Evolutionary conservation across 176 grass and related monocot genomes (phyloP).

Genomic region (Raddia guianensis): DNA sequence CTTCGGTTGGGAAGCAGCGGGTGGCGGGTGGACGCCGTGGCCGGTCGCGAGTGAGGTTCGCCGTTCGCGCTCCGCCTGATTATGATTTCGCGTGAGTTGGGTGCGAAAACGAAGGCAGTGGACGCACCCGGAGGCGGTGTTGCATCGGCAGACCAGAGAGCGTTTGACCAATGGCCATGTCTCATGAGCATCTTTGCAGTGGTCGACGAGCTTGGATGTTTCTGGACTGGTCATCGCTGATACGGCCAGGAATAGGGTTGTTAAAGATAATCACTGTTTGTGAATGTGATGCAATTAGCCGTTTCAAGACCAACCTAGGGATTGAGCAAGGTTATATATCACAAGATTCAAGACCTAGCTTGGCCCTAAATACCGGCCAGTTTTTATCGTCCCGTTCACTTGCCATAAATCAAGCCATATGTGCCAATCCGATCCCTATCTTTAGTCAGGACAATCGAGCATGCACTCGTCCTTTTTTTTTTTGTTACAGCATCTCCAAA

Average conservation of each 20-base stretch:
- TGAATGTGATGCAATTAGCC: background rate
- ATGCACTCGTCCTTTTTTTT: background rate
- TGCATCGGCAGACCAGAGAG: background rate
- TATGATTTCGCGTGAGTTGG: background rate
- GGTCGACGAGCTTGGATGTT: background rate
- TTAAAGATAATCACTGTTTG: background rate
- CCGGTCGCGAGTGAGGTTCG: background rate
- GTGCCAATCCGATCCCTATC: no score
- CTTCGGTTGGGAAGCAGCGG: background rate
- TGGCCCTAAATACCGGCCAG: no score
- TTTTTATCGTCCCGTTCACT: background rate
- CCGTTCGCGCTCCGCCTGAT: background rate
- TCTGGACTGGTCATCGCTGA: no score
- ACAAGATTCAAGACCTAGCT: background rate
- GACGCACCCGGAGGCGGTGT: background rate
- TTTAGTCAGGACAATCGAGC: background rate
- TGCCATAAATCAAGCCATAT: background rate
- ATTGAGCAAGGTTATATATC: background rate
- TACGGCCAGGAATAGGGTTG: background rate
- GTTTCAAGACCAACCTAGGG: background rate
- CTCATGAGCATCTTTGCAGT: background rate
- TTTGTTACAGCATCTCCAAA: no score
- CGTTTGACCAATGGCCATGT: background rate
- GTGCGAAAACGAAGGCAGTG: background rate
- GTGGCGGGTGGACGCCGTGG: background rate